Base-by-base conservation (phyloP, 164 flowering plant species). In the Macadamia tetraphylla region DNA sequence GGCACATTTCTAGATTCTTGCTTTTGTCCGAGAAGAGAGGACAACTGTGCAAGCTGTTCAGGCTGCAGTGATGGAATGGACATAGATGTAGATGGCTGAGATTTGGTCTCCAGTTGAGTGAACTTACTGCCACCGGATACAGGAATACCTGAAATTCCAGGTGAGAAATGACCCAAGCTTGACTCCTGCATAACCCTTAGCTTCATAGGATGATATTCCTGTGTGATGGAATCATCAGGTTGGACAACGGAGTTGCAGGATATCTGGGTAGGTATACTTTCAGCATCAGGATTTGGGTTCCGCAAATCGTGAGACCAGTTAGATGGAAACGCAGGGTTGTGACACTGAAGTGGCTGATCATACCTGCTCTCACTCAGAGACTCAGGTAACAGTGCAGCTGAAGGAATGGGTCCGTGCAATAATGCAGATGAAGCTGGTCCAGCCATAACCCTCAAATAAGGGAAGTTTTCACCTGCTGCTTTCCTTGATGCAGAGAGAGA, bases 11-110 rank as follows among this genome's bases (percentile, higher is more conserved):
- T 84, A 0, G 73, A 59, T 61, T 78, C 85, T 66, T 83, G 77
- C 58, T 76, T 81, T 70, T 85, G 87, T 53, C 86, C 86, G 64
- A 87, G 82, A 75, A 90, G 84, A 66, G 90, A 76, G n/a, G 95
- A 87, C 67, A 90, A 64, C 64, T 86, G 89, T 43, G 88, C 86
- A 64, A 90, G 82, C 67, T 88, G 93, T 53, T 88, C 89, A 5
- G 93, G 76, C 62, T 82, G 87, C 66, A 85, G 64, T 14, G 73
- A 75, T 18, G 82, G 63, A 64, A 69, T 46, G 17, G 85, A 23
- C 23, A 23, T 23, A 23, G 23, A 23, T 23, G 73, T 55, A 62
- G 81, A 67, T 35, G 58, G 70, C 56, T 80, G 73, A 60, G 80
- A 67, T 55, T 73, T 81, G 15, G 60, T 73, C 62, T 83, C 86